Evolutionary conservation across 345 rosid genomes (phyloP).

Genomic region (Hibiscus trionum): DNA sequence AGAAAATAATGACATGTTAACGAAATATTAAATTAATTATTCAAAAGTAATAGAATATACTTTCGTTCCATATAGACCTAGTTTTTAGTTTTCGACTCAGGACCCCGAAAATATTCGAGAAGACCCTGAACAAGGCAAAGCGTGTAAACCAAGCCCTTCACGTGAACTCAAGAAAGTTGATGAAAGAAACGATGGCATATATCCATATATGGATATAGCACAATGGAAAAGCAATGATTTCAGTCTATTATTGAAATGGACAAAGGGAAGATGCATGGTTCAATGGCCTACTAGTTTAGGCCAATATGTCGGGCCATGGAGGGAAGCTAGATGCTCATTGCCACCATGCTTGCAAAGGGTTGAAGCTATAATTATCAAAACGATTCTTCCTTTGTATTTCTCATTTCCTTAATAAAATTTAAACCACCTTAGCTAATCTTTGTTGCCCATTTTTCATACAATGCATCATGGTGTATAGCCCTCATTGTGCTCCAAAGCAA

Average conservation of each 20-base stretch:
- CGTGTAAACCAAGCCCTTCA: background rate
- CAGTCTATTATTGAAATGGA: constrained; percentile 26
- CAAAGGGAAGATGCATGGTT: constrained; percentile 10
- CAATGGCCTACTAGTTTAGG: constrained; percentile 15
- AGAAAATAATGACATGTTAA: too few species aligned
- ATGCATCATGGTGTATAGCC: constrained; percentile 9
- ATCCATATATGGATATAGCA: background rate
- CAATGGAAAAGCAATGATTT: background rate
- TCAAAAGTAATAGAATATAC: too few species aligned
- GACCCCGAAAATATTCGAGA: too few species aligned
- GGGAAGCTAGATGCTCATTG: constrained; percentile 13
- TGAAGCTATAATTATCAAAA: background rate
- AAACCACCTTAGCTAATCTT: background rate
- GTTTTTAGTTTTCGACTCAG: too few species aligned
- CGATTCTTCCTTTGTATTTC: background rate
- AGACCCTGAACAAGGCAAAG: background rate
- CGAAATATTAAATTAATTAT: too few species aligned
- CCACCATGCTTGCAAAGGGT: constrained; percentile 1
- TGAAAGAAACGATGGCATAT: background rate
- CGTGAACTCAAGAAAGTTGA: background rate
- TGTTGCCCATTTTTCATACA: constrained; percentile 6
- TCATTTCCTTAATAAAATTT: background rate
- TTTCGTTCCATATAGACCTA: too few species aligned
- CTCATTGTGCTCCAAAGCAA: background rate
- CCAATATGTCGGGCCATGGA: constrained; percentile 13